Conservation (phyloP, 2,329 filamentous ascomycete species). For the Tolypocladium nubicola region DNA sequence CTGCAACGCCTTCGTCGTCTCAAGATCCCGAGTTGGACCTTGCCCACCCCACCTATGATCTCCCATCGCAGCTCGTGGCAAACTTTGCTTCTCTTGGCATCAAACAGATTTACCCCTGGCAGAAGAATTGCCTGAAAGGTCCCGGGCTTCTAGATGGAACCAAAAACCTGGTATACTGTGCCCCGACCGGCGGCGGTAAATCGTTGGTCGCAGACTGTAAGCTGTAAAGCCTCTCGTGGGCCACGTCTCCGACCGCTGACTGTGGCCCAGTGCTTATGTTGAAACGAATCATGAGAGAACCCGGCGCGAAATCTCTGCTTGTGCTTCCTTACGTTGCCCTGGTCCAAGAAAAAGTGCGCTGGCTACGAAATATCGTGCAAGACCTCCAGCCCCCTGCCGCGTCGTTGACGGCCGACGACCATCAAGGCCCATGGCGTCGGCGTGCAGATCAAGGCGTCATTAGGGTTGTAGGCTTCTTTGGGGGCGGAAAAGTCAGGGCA, state of each 20-base stretch:
- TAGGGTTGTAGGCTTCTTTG: slow-evolving; percentile 63
- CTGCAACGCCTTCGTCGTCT: slow-evolving; percentile 41
- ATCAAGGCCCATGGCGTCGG: slow-evolving; percentile 37
- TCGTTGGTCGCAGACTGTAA: slow-evolving; percentile 57
- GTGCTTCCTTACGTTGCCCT: slow-evolving; percentile 70
- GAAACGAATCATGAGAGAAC: slow-evolving; percentile 55
- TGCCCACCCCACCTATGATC: slow-evolving; percentile 50
- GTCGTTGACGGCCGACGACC: slow-evolving; percentile 21
- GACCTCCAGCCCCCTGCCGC: slow-evolving; percentile 22
- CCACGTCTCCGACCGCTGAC: slow-evolving; percentile 6
- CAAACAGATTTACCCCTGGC: slow-evolving; percentile 67
- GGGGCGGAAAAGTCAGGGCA: slow-evolving; percentile 55
- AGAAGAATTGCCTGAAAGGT: slow-evolving; percentile 61
- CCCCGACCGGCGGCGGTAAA: slow-evolving; percentile 69
- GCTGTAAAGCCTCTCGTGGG: slow-evolving; percentile 5
- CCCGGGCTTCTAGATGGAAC: slow-evolving; percentile 54
- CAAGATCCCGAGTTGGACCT: slow-evolving; percentile 49
- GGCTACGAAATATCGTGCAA: slow-evolving; percentile 57
- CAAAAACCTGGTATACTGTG: slow-evolving; percentile 67
- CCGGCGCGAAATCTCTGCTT: slow-evolving; percentile 56
- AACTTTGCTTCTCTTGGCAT: slow-evolving; percentile 62
- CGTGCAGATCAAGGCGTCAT: slow-evolving; percentile 48
- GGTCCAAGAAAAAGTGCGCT: slow-evolving; percentile 69
- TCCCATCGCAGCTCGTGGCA: slow-evolving; percentile 47
- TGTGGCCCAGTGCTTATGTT: slow-evolving; percentile 52